A percentile compares a stretch with the other conserved stretches of the same genome.
phyloP scores from a whole-genome alignment of 2,329 filamentous ascomycete genomes.

The Neofusicoccum umdonicola region DNA sequence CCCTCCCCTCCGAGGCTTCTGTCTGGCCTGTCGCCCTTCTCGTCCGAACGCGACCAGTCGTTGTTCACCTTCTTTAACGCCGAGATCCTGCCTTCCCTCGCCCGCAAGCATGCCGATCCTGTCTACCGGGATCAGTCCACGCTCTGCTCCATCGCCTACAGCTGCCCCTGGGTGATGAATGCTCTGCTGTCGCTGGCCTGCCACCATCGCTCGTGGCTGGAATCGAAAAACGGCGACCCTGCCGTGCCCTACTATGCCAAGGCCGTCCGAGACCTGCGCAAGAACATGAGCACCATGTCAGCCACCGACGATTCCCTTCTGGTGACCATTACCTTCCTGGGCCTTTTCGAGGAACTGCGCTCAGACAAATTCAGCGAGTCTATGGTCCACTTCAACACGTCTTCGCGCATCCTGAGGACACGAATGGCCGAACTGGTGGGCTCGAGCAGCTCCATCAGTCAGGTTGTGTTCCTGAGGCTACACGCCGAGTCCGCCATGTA shows the following conservation, averaged over 20 bases:
- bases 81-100: neutral
- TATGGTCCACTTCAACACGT: neutral
- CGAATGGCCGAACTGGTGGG: neutral
- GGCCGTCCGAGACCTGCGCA: neutral
- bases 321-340: neutral
- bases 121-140: neutral
- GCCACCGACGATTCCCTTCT: neutral
- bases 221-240: neutral
- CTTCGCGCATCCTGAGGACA: neutral
- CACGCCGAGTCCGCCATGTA: slow-evolving; percentile 12
- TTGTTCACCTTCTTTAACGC: neutral
- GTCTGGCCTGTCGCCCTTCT: neutral
- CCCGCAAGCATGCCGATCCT: slow-evolving; percentile 1
- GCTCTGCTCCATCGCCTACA: neutral
- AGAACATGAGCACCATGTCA: neutral
- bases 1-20: neutral
- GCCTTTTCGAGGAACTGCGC: slow-evolving; percentile 4
- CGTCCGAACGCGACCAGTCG: neutral
- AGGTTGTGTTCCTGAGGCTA: neutral
- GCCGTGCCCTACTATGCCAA: slow-evolving; percentile 7
- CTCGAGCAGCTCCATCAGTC: neutral
- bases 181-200: neutral
- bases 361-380: neutral
- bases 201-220: neutral
- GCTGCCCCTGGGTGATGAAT: slow-evolving; percentile 2